A percentile compares a stretch with the other conserved stretches of the same genome.
phyloP scores from a whole-genome alignment of 768 basidiomycete genomes.

The Pholiota conissans region DNA sequence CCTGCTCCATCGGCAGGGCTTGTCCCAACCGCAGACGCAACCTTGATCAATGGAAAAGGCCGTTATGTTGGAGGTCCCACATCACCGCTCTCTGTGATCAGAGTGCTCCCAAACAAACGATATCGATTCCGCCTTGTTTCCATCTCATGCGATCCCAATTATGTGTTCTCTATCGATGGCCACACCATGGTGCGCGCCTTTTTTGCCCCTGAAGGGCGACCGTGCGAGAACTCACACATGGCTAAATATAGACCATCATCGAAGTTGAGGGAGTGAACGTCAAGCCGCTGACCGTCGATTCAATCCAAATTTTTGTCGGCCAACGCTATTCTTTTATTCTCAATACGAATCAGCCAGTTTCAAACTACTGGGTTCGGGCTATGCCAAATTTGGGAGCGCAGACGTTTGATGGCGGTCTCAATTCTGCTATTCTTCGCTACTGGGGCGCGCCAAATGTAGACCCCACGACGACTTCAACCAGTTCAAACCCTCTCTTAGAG shows the following conservation, averaged over 20 bases:
- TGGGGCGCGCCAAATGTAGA: conserved; percentile 36
- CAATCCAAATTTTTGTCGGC: conserved; percentile 31
- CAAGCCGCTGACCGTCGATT: conserved; percentile 35
- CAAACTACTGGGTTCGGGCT: conserved; percentile 47
- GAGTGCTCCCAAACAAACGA: conserved; percentile 33
- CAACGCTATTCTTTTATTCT: conserved; percentile 48
- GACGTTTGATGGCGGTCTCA: conserved; percentile 35
- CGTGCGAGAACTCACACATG: background rate
- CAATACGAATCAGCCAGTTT: conserved; percentile 32
- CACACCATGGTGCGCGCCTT: conserved; percentile 33
- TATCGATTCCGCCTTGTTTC: conserved; percentile 52
- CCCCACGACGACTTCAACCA: conserved; percentile 35
- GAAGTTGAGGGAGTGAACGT: conserved; percentile 41
- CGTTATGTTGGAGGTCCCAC: conserved; percentile 37
- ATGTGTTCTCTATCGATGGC: conserved; percentile 43
- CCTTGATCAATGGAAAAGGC: conserved; percentile 52
- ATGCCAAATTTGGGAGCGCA: conserved; percentile 28
- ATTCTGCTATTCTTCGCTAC: conserved; percentile 57
- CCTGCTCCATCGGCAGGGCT: conserved; percentile 26
- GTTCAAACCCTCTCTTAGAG: conserved; percentile 33
- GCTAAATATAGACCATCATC: conserved; percentile 31
- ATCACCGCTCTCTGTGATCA: conserved; percentile 36
- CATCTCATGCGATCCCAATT: conserved; percentile 47
- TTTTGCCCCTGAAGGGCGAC: background rate
- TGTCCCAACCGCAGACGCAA: conserved; percentile 30